These are phyloP conservation scores for Paracoccidioides lutzii DNA, from an alignment of 2,329 filamentous ascomycete species.

Conservation along the genomic window DNA sequence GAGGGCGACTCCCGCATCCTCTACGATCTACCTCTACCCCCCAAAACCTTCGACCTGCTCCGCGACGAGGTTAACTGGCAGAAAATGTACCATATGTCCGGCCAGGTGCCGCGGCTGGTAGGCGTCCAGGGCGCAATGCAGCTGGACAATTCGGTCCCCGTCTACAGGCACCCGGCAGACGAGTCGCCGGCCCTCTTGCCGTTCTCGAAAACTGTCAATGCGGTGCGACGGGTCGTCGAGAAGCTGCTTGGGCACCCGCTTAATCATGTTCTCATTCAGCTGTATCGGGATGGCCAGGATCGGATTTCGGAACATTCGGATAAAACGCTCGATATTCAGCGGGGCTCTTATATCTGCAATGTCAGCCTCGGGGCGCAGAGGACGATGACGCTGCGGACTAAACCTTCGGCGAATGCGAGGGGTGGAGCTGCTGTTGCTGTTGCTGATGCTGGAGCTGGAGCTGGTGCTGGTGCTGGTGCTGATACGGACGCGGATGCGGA, in stretches of 20 bases:
- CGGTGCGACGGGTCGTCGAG: slow-evolving; percentile 58
- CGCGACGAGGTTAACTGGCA: slow-evolving; percentile 72
- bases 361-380: slow-evolving; percentile 85
- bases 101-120: slow-evolving; percentile 80
- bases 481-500: neutral
- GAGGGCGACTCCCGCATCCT: slow-evolving; percentile 71
- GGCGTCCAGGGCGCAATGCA: slow-evolving; percentile 69
- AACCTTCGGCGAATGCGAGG: slow-evolving; percentile 29
- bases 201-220: slow-evolving; percentile 61
- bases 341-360: slow-evolving; percentile 74
- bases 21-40: slow-evolving; percentile 51
- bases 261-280: slow-evolving; percentile 87
- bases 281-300: slow-evolving; percentile 79
- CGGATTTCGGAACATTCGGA: slow-evolving; percentile 95
- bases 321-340: slow-evolving; percentile 84
- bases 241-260: slow-evolving; percentile 61
- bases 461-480: neutral
- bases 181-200: slow-evolving; percentile 64
- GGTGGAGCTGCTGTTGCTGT: neutral
- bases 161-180: slow-evolving; percentile 93
- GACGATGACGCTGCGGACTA: slow-evolving; percentile 76
- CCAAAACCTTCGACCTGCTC: slow-evolving; percentile 54
- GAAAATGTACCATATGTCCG: slow-evolving; percentile 82
- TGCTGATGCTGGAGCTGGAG: neutral
- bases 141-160: slow-evolving; percentile 56